phyloP scores from a whole-genome alignment of 306 rosid genomes.

The Cotoneaster glaucophyllus region DNA sequence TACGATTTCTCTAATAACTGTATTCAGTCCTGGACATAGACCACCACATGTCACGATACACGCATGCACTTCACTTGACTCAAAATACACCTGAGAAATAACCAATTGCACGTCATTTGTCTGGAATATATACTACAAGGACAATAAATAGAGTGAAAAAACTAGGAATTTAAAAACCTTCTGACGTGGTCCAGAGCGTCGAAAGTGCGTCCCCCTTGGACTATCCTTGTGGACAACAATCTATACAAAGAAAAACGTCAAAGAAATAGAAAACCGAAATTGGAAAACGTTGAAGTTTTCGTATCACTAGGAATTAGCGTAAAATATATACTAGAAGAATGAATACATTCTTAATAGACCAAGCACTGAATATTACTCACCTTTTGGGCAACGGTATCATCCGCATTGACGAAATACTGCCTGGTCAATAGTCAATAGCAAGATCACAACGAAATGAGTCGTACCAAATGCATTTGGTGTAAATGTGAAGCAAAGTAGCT shows the following conservation, averaged over 20 bases:
- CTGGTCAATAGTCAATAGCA: constrained; percentile 14
- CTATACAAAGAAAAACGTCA: constrained; percentile 12
- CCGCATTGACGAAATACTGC: constrained; percentile 34
- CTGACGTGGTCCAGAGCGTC: constrained; percentile 42
- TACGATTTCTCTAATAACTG: constrained; percentile 51
- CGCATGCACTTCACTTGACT: constrained; percentile 42
- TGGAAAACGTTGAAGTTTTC: not conserved
- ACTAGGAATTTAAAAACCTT: constrained; percentile 21
- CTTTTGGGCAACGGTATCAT: constrained; percentile 45
- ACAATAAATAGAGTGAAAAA: not conserved
- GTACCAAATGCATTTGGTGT: not conserved
- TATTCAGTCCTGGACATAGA: constrained; percentile 51
- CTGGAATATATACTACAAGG: not conserved
- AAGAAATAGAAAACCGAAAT: not conserved
- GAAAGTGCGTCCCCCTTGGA: constrained; percentile 40
- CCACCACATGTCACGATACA: constrained; percentile 64
- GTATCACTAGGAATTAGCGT: not conserved
- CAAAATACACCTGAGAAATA: constrained; percentile 41
- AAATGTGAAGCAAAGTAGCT: not conserved
- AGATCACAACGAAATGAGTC: not conserved
- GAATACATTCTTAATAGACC: not conserved
- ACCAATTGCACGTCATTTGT: not conserved
- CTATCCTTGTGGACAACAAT: constrained; percentile 29
- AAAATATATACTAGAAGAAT: not conserved
- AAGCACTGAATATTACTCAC: constrained; percentile 11